Evolutionary conservation across 306 rosid species (phyloP).

Genomic region (Crotalaria pallida): DNA sequence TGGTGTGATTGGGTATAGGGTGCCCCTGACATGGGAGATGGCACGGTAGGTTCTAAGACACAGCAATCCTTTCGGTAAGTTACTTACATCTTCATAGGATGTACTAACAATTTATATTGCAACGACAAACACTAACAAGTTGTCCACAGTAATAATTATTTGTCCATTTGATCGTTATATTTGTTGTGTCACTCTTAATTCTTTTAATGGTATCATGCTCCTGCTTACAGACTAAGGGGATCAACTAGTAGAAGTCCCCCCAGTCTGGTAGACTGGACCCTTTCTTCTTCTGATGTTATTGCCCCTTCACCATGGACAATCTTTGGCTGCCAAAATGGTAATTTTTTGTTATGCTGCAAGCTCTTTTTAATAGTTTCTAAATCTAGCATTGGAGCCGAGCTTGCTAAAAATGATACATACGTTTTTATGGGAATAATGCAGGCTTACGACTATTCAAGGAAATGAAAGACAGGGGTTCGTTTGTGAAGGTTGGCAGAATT

Average conservation of each 20-base stretch:
- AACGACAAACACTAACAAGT: neutral
- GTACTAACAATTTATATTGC: neutral
- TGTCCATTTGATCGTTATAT: neutral
- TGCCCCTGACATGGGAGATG: conserved; percentile 43
- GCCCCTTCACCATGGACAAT: conserved; percentile 97
- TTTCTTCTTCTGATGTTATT: conserved; percentile 70
- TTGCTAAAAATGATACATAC: neutral
- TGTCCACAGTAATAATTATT: neutral
- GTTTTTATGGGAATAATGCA: conserved; percentile 30
- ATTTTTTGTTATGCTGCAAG: conserved; percentile 16
- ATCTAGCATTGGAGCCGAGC: neutral
- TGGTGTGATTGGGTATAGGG: conserved; percentile 43
- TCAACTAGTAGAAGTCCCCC: conserved; percentile 36
- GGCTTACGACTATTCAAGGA: conserved; percentile 91
- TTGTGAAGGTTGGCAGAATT: conserved; percentile 47
- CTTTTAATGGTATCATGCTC: conserved; percentile 7
- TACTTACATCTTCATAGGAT: neutral
- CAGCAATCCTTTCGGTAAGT: conserved; percentile 68
- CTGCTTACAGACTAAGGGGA: conserved; percentile 53
- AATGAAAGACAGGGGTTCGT: conserved; percentile 73
- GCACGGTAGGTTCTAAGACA: conserved; percentile 52
- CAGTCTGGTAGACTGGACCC: conserved; percentile 57
- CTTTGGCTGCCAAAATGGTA: conserved; percentile 93
- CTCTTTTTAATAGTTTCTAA: neutral
- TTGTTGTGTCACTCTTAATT: neutral